Percentiles rank a stretch among this genome's conserved stretches.
These are phyloP conservation scores for Fremontodendron californicum DNA, from an alignment of 345 rosid genomes.

Conservation along the genomic window DNA sequence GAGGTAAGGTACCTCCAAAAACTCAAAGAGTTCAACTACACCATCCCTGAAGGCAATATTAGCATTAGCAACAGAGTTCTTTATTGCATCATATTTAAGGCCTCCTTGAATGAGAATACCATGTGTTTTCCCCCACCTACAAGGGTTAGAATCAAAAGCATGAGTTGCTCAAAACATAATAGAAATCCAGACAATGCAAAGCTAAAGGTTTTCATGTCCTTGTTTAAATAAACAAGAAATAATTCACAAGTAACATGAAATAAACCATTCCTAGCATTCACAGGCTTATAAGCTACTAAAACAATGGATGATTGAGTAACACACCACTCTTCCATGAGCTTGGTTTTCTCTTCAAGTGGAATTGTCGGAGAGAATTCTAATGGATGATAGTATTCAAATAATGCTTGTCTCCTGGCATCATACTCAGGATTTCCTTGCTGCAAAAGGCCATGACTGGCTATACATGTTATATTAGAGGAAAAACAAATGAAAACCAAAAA, in stretches of 20 bases:
- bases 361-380: conserved; percentile 65
- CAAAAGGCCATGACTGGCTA: conserved; percentile 82
- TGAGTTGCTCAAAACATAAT: not conserved
- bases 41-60: conserved; percentile 81
- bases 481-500: conserved; percentile 2
- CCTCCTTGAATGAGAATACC: conserved; percentile 86
- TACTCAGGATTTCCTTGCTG: conserved; percentile 68
- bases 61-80: conserved; percentile 56
- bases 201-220: not conserved
- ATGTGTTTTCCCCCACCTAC: conserved; percentile 90
- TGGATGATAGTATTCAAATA: conserved; percentile 72
- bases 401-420: conserved; percentile 67
- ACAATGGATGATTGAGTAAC: not conserved
- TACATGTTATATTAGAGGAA: conserved; percentile 13
- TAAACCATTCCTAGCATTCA: not conserved
- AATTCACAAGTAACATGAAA: conserved; percentile 6
- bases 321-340: conserved; percentile 96
- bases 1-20: conserved; percentile 72
- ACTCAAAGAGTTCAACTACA: conserved; percentile 62
- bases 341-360: conserved; percentile 72
- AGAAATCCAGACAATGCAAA: not conserved
- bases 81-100: conserved; percentile 68
- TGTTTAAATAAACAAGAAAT: not conserved
- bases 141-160: conserved; percentile 2
- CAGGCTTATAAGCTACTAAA: not conserved